Evolutionary conservation across 176 grass and related monocot species (phyloP).

Genomic region (Alloteropsis semialata): DNA sequence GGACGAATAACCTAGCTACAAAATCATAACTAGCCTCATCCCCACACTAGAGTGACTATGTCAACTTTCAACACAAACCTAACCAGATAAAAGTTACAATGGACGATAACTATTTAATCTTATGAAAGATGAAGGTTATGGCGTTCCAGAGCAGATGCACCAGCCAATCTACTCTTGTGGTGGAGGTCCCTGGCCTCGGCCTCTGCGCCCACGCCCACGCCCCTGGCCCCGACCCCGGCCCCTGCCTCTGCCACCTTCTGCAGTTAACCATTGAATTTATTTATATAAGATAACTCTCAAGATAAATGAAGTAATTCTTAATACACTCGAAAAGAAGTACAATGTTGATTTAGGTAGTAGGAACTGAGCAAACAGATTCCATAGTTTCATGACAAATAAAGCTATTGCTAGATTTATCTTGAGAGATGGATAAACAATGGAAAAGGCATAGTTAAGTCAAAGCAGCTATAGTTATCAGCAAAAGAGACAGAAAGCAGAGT

Average conservation of each 20-base stretch:
- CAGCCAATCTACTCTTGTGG: slow-evolving; percentile 37
- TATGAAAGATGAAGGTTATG: background rate
- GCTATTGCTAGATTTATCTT: background rate
- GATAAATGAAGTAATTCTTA: background rate
- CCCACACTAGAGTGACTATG: slow-evolving; percentile 38
- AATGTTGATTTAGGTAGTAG: too few species aligned
- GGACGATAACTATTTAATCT: slow-evolving; percentile 31
- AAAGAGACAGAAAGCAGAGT: background rate
- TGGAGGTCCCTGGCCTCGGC: slow-evolving; percentile 29
- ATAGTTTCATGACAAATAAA: background rate
- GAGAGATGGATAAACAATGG: background rate
- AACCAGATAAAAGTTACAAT: slow-evolving; percentile 42
- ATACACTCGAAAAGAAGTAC: too few species aligned
- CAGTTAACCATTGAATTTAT: background rate
- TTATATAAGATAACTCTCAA: background rate
- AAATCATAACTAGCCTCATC: slow-evolving; percentile 68
- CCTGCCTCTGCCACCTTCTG: slow-evolving; percentile 40
- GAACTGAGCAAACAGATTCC: background rate
- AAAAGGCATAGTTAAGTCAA: background rate
- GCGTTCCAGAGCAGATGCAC: background rate
- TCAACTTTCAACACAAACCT: slow-evolving; percentile 45
- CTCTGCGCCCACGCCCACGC: slow-evolving; percentile 18
- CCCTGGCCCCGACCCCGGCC: slow-evolving; percentile 30
- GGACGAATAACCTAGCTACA: slow-evolving; percentile 72
- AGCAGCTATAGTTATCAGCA: too few species aligned